Evolutionary conservation across 2,329 filamentous ascomycete species (phyloP), one percentile per base, ranked within the genome.

Genomic region (Fusarium caatingaense): DNA sequence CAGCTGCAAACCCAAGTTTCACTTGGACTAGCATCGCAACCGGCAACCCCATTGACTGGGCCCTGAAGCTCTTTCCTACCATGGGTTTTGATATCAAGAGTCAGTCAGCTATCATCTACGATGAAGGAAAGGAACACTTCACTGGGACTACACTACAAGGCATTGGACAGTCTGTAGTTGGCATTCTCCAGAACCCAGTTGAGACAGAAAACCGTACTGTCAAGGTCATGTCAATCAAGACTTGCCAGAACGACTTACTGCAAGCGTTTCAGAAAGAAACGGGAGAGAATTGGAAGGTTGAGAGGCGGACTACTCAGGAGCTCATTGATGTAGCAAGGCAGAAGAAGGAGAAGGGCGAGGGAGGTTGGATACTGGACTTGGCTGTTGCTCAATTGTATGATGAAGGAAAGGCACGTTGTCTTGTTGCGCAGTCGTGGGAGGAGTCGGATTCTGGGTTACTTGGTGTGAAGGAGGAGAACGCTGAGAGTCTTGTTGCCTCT

Each of bases 11-110:
- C 12, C n/a, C 48, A 2, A 3, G 23, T 12, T 71, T 71, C 13
- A 66, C 56, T 5, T 71, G 68, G 68, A 71, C 68, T 0, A 62
- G 60, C 15, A 66, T 71, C 3, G 53, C 56, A 3, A 65, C 41
- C 1, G 68, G 68, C 2, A 71, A 71, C 5, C 68, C 68, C 0
- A 58, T 71, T 3, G 68, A 71, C 18, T 71, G 68, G 68, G 68
- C 68, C 1, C 40, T 70, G 6, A 71, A 65, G 16, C 55, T 56
- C 12, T 71, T 71, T 37, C 49, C 68, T 12, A 40, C 30, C 1
- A 71, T 71, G 68, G 68, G 68, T 0, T 71, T 71, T 3, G 32
- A 71, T 2, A 42, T 69, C 25, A 32, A 59, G 4, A 49, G 59
- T 5, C 37, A 15, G 0, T 18, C 21, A 2, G 64, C 68, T 5